Base-by-base conservation (phyloP, 208 protist genomes). In the Trypanosoma lewisi region DNA sequence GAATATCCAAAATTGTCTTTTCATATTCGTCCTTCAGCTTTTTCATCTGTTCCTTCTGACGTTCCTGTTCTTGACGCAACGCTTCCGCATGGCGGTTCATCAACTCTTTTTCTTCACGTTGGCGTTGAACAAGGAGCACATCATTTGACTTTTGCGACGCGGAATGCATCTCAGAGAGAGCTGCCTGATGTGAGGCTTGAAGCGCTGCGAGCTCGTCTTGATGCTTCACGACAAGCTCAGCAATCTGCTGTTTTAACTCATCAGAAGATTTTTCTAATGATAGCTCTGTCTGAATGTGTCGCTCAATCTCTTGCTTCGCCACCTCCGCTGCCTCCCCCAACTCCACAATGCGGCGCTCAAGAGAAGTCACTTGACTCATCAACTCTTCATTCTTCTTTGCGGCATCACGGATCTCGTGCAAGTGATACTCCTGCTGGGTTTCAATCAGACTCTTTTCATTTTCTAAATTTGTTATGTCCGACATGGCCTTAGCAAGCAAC, bases 401-500 rank as follows among this genome's bases (percentile, higher is more conserved):
- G 9, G 39, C 23, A 21, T 33, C 19, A 25, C 25, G 0, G n/a
- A 42, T 19, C 5, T 68, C 42, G 16, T 61, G 31, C 33, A 9
- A 48, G 37, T 57, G 44, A 50, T n/a, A 12, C 9, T 27, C 51
- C 2, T 57, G n/a, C 19, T 57, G 30, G 6, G 75, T 65, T 62
- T 77, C 61, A 30, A 67, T n/a, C 31, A 78, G 14, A 37, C 37
- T 66, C 17, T 67, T 7, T 31, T 74, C 64, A 47, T 80, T 78
- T 33, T 80, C 60, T 33, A 66, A 9, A 23, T 66, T 50, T 19
- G 49, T 54, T 21, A 59, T 23, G 36, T 73, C 45, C 11, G 75
- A 68, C 5, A 34, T 19, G 4, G 74, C 62, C 30, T 61, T 80
- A 6, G 73, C 63, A 23, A 65, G 28, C 21, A 58, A 42, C n/a